These are phyloP conservation scores for Heritiera fomes DNA, from an alignment of 345 rosid genomes.

Conservation along the genomic window DNA sequence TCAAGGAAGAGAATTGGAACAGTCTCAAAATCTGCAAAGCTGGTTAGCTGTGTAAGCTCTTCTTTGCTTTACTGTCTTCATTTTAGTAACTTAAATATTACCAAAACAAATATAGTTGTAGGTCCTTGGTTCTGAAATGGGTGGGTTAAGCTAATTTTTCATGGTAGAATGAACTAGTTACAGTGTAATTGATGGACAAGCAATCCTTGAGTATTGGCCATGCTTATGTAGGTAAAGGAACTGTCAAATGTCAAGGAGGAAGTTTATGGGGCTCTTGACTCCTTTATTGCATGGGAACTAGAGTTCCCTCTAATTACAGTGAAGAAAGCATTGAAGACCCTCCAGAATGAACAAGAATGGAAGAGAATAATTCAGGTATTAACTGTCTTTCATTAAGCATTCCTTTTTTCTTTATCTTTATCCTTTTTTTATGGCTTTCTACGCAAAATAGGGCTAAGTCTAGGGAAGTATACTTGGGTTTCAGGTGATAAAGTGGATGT, in stretches of 20 bases:
- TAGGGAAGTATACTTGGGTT: constrained; percentile 5
- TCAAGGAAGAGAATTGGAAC: constrained; percentile 69
- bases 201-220: background rate
- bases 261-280: constrained; percentile 90
- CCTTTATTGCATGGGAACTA: constrained; percentile 91
- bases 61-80: constrained; percentile 2
- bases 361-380: constrained; percentile 87
- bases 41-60: constrained; percentile 61
- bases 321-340: constrained; percentile 84
- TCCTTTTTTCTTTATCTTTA: background rate
- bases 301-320: constrained; percentile 87
- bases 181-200: background rate
- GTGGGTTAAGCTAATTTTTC: constrained; percentile 1
- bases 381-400: background rate
- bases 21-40: constrained; percentile 72
- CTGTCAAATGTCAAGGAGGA: constrained; percentile 90
- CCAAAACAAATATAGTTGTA: background rate
- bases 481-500: constrained; percentile 93
- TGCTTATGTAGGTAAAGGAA: constrained; percentile 56
- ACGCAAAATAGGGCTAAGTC: background rate
- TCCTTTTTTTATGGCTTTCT: background rate
- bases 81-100: background rate
- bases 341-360: constrained; percentile 79
- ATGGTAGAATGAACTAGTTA: background rate
- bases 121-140: background rate